phyloP scores from a whole-genome alignment of 1,284 basidiomycete species.

The Singerocomus rubriflavus region DNA sequence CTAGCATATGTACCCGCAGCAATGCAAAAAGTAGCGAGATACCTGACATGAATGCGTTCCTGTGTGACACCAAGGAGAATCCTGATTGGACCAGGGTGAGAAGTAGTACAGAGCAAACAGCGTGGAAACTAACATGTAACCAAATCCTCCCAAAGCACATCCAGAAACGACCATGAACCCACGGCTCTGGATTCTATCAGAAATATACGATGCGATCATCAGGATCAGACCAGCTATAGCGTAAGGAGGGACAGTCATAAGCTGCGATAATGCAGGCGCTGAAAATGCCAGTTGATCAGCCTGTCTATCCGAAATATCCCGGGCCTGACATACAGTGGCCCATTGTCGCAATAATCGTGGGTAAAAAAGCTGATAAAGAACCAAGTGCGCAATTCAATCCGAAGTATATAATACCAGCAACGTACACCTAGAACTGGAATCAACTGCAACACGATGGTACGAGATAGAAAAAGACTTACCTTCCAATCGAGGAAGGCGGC shows the following conservation, averaged over 20 bases:
- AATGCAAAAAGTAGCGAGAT: slow-evolving; percentile 70
- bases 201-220: slow-evolving; percentile 58
- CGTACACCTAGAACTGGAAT: slow-evolving; percentile 47
- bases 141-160: slow-evolving; percentile 53
- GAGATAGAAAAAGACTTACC: slow-evolving; percentile 36
- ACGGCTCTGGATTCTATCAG: slow-evolving; percentile 71
- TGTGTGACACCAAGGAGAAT: slow-evolving; percentile 21
- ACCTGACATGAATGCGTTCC: slow-evolving; percentile 50
- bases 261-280: slow-evolving; percentile 56
- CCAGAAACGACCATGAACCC: slow-evolving; percentile 56
- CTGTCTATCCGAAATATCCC: not conserved
- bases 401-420: slow-evolving; percentile 69
- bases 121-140: slow-evolving; percentile 43
- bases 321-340: slow-evolving; percentile 47
- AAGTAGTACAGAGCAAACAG: not conserved
- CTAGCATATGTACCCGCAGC: slow-evolving; percentile 67
- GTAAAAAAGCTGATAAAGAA: slow-evolving; percentile 79
- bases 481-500: slow-evolving; percentile 73
- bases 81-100: slow-evolving; percentile 15
- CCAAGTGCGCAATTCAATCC: slow-evolving; percentile 78
- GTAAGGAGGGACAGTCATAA: slow-evolving; percentile 82
- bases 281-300: not conserved
- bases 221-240: slow-evolving; percentile 69
- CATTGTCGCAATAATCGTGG: slow-evolving; percentile 77
- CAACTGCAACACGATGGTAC: not conserved